Evolutionary conservation across 768 basidiomycete species (phyloP).

Genomic region (Hypholoma fasciculare): DNA sequence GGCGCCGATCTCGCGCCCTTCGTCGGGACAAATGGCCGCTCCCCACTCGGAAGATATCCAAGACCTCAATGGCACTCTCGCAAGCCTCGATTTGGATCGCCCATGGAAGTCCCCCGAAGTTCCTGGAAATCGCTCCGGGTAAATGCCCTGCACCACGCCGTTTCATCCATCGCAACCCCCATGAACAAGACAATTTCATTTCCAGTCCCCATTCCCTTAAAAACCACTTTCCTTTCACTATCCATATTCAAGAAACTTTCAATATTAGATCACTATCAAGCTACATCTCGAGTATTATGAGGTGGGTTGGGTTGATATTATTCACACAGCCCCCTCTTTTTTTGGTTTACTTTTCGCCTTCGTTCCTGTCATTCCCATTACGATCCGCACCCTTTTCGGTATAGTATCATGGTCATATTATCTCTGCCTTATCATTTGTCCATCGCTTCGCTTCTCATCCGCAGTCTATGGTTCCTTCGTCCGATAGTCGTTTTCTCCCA

Average conservation of each 20-base stretch:
- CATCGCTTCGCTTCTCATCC: slow-evolving; percentile 8
- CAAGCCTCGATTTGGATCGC: slow-evolving; percentile 67
- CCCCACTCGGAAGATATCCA: slow-evolving; percentile 42
- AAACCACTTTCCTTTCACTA: slow-evolving; percentile 9
- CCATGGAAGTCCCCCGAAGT: slow-evolving; percentile 28
- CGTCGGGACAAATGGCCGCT: slow-evolving; percentile 43
- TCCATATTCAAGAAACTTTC: slow-evolving; percentile 17
- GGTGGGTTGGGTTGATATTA: slow-evolving; percentile 23
- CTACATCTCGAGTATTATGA: slow-evolving; percentile 30
- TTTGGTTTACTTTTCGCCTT: slow-evolving; percentile 5
- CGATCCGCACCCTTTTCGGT: slow-evolving; percentile 4
- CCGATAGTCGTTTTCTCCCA: slow-evolving; percentile 11
- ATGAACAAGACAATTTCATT: slow-evolving; percentile 6
- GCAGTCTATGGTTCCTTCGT: slow-evolving; percentile 10
- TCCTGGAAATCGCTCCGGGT: slow-evolving; percentile 10
- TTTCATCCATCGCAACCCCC: neutral
- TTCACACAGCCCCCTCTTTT: slow-evolving; percentile 4
- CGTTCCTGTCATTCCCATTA: slow-evolving; percentile 9
- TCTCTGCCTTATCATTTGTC: slow-evolving; percentile 1
- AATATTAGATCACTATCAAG: slow-evolving; percentile 31
- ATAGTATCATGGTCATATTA: slow-evolving; percentile 4
- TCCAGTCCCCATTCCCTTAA: slow-evolving; percentile 6
- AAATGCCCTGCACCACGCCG: neutral
- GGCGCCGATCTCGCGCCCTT: slow-evolving; percentile 51
- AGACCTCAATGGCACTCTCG: slow-evolving; percentile 76